Conservation (phyloP, 192 early-diverging fungal genomes). For the Coemansia sp. region DNA sequence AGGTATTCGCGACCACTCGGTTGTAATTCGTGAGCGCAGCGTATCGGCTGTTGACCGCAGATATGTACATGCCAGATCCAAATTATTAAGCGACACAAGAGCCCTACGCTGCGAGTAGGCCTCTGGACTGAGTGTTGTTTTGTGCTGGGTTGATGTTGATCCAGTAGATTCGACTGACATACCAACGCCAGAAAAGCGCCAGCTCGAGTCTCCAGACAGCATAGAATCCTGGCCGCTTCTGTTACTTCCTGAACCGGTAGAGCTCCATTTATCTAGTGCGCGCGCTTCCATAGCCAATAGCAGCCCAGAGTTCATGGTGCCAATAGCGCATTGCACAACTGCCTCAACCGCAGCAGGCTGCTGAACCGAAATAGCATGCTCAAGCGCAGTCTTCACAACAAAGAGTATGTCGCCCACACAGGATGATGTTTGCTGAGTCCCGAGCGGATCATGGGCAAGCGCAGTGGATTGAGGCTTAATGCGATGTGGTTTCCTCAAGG, state of each 20-base stretch:
- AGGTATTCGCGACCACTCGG: slow-evolving; percentile 42
- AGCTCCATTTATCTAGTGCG: slow-evolving; percentile 27
- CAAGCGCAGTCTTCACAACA: slow-evolving; percentile 74
- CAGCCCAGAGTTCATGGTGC: slow-evolving; percentile 34
- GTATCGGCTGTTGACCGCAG: slow-evolving; percentile 70
- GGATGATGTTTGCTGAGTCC: slow-evolving; percentile 38
- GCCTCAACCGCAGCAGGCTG: slow-evolving; percentile 68
- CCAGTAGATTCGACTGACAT: not conserved
- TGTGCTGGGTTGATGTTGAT: not conserved
- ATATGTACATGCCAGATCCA: slow-evolving; percentile 82
- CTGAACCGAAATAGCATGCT: slow-evolving; percentile 70
- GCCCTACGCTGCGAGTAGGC: slow-evolving; percentile 32
- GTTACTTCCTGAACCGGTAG: not conserved
- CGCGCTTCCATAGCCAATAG: slow-evolving; percentile 26
- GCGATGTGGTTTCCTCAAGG: not conserved
- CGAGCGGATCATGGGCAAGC: not conserved
- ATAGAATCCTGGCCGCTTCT: not conserved
- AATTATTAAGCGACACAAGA: slow-evolving; percentile 79
- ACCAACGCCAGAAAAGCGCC: slow-evolving; percentile 27
- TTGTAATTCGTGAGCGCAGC: slow-evolving; percentile 59
- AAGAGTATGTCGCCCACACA: slow-evolving; percentile 95
- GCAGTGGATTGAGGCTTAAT: not conserved
- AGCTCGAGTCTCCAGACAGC: slow-evolving; percentile 6
- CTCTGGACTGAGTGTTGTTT: slow-evolving; percentile 7
- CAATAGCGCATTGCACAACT: slow-evolving; percentile 65